A percentile compares a stretch with the other conserved stretches of the same genome.
These are phyloP conservation scores for Rutstroemia sp. DNA, from an alignment of 2,329 filamentous ascomycete genomes.

Conservation along the genomic window DNA sequence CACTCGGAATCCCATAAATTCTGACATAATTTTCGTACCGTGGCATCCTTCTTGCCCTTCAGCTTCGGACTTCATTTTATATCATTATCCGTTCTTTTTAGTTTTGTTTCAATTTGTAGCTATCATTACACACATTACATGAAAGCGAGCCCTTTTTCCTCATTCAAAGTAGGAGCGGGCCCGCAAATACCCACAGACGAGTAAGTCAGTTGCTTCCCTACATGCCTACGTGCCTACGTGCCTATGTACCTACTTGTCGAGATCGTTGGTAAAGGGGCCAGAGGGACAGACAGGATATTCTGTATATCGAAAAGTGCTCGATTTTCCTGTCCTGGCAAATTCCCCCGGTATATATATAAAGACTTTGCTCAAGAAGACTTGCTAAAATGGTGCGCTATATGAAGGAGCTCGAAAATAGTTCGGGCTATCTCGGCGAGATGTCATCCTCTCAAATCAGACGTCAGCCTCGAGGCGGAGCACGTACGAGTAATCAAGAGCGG, in stretches of 20 bases:
- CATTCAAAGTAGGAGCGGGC: slow-evolving; percentile 9
- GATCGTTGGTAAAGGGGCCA: too few relatives aligned
- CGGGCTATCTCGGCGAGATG: neutral
- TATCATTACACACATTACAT: neutral
- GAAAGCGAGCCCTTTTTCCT: slow-evolving; percentile 4
- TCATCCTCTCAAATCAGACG: slow-evolving; percentile 16
- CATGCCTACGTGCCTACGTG: too few relatives aligned
- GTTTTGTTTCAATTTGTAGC: slow-evolving; percentile 2
- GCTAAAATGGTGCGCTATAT: neutral
- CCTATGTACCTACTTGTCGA: too few relatives aligned
- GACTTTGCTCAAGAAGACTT: neutral
- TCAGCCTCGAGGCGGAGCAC: slow-evolving; percentile 13
- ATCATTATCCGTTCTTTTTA: neutral
- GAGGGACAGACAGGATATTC: too few relatives aligned
- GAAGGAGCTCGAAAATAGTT: neutral
- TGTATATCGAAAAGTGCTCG: too few relatives aligned
- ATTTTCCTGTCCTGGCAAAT: neutral
- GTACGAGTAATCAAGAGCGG: slow-evolving; percentile 12
- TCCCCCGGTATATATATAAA: neutral
- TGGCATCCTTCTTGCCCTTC: neutral
- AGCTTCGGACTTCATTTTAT: neutral
- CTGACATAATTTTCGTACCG: neutral
- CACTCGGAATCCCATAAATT: neutral
- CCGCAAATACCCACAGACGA: slow-evolving; percentile 8
- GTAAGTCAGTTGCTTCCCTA: slow-evolving; percentile 2